Base-by-base conservation (phyloP, 179 eudicot species). In the Nepenthes alata region DNA sequence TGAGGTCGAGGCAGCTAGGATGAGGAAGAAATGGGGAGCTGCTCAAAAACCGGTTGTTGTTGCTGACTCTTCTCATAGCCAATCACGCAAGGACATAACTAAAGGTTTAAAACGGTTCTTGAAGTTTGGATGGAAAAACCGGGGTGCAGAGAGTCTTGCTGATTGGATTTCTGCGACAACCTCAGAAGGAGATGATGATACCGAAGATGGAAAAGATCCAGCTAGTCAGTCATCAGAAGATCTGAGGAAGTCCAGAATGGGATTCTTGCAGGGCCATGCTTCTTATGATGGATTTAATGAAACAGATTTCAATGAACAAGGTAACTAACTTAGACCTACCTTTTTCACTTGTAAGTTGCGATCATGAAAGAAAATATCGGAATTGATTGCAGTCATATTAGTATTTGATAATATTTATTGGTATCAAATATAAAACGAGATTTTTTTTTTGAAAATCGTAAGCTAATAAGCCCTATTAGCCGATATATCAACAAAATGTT, bases 81-180 rank as follows among this genome's bases (percentile, higher is more conserved):
- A 72, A 52, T 75, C 95, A 38, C 87, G 87, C 13, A 90, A 87
- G 71, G 97, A 94, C 66, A 75, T 90, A 73, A 82, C 87, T 0
- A 90, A 73, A 70, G 97, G 97, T 59, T 79, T 90, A 53, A 94
- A 94, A 77, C 74, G 99, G 57, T 87, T 94, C 63, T 74, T 85
- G 44, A 87, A 94, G 66, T 94, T 90, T 73, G 96, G 96, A 49
- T 74, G 89, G 69, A 93, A 85, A 70, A 82, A 72, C 38, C 85
- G 95, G 39, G 86, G 89, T 47, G 72, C 85, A 11, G 99, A 93
- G 52, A 79, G 78, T 72, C 58, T 85, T 74, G 87, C 74, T 47
- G 99, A 94, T 63, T 94, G 97, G 97, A 74, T 90, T 70, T 94
- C 99, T 64, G 99, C 95, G 58, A 90, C 97, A 49, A 90, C 99